Base-by-base conservation (phyloP, 2,329 filamentous ascomycete species). In the Colletotrichum sp. region DNA sequence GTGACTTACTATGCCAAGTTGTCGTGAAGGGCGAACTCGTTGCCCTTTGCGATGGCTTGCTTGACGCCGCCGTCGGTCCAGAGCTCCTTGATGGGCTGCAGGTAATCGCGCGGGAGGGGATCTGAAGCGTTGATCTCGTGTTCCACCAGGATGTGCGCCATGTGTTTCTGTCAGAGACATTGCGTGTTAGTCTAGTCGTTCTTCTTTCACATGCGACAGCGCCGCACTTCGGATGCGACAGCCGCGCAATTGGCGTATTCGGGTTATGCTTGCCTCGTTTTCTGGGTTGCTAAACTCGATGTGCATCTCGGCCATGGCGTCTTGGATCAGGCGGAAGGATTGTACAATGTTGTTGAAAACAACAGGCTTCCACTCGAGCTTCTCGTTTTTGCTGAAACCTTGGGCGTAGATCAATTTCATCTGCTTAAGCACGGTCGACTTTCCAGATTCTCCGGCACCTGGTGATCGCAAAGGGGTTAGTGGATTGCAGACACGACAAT, bases 381-480 rank as follows among this genome's bases (percentile, higher is more conserved):
- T 95, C 85, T 99, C 97, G 78, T 92, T 93, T 81, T 95, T 94
- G 82, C 93, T 95, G 87, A 99, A 99, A 67, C 97, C 96, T 85
- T 96, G 93, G 16, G 95, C 93, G 85, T 99, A 97, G 81, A 99
- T 98, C 85, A 99, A 93, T 85, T 96, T 96, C 97, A 99, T 99
- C 89, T 99, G 96, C 88, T 99, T 99, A 79, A 99, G 92, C 76
- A 99, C 96, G 2, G 96, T 99, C 10, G 96, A 98, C 87, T 99
- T 99, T 79, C 96, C 86, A 62, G 86, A 97, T 87, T 99, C 96
- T 83, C 96, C 96, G 81, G 96, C 96, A 85, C 96, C 96, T 98
- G 80, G 78, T 78, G 52, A 44, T 67, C 9, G n/a, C 24, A 49
- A 18, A 30, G 52, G 57, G 71, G 68, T 59, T 66, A 77, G 65